Evolutionary conservation across 345 rosid species (phyloP).

Genomic region (Crucihimalaya himalaica): DNA sequence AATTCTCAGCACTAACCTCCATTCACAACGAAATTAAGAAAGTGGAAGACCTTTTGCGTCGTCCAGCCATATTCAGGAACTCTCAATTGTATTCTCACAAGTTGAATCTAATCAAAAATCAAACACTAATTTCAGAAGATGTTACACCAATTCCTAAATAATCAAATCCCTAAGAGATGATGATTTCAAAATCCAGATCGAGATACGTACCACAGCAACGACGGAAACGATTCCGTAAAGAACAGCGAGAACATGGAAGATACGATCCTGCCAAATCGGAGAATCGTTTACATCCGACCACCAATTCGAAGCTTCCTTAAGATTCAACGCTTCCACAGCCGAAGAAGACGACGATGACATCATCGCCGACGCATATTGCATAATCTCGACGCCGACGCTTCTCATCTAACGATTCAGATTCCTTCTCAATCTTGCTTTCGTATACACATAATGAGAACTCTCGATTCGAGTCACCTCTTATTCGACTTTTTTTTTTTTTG

Average conservation of each 20-base stretch:
- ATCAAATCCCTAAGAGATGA: slow-evolving; percentile 8
- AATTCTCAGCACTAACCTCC: slow-evolving; percentile 57
- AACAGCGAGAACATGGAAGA: slow-evolving; percentile 67
- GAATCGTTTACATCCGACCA: slow-evolving; percentile 74
- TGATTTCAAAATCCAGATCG: not conserved
- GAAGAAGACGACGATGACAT: slow-evolving; percentile 26
- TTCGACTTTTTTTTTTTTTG: not conserved
- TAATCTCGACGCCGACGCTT: slow-evolving; percentile 28
- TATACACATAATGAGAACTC: not conserved
- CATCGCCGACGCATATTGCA: slow-evolving; percentile 40
- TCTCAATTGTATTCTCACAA: slow-evolving; percentile 79
- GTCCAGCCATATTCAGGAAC: slow-evolving; percentile 99
- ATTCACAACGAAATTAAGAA: slow-evolving; percentile 88
- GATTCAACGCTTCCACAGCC: slow-evolving; percentile 43
- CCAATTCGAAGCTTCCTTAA: slow-evolving; percentile 63
- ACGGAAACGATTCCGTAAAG: slow-evolving; percentile 70
- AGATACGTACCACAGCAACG: slow-evolving; percentile 62
- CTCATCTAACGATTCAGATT: slow-evolving; percentile 38
- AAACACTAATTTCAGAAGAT: not conserved
- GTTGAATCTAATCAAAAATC: slow-evolving; percentile 56
- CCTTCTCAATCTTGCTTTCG: slow-evolving; percentile 16
- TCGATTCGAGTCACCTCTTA: slow-evolving; percentile 6
- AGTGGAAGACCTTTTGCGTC: slow-evolving; percentile 91
- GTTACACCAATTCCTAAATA: slow-evolving; percentile 1
- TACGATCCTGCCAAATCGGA: slow-evolving; percentile 79